Percentiles rank a stretch among this genome's conserved stretches.
Conservation (phyloP, 202 grass and related monocot genomes). For the Panicum hallii region DNA sequence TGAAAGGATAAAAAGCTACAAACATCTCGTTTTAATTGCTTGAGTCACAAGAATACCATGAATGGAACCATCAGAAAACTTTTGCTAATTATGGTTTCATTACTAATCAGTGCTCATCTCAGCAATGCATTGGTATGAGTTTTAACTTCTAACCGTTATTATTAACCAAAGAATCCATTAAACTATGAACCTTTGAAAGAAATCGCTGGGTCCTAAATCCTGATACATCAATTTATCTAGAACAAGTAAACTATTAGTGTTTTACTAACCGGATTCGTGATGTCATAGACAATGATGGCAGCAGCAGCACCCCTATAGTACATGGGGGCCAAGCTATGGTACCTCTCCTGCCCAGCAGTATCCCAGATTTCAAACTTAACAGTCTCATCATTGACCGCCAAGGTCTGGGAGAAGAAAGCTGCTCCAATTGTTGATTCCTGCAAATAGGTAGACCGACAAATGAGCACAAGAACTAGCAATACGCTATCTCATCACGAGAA, state of each 20-base stretch:
- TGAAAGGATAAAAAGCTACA: slow-evolving; percentile 6
- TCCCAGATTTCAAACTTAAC: slow-evolving; percentile 99
- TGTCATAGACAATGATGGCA: slow-evolving; percentile 95
- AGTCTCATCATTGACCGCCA: slow-evolving; percentile 85
- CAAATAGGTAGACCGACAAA: slow-evolving; percentile 35
- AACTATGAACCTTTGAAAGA: slow-evolving; percentile 24
- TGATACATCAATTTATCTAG: slow-evolving; percentile 4
- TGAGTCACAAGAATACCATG: neutral
- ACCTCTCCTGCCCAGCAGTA: slow-evolving; percentile 98
- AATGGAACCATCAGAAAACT: slow-evolving; percentile 27
- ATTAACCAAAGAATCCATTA: neutral
- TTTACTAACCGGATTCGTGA: slow-evolving; percentile 86
- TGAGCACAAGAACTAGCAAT: slow-evolving; percentile 6
- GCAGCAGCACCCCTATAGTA: slow-evolving; percentile 98
- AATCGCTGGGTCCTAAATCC: slow-evolving; percentile 10
- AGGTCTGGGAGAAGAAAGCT: slow-evolving; percentile 91
- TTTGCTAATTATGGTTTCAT: slow-evolving; percentile 29
- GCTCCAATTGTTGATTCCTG: slow-evolving; percentile 98
- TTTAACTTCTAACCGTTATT: slow-evolving; percentile 8
- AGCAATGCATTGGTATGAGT: neutral
- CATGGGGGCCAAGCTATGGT: slow-evolving; percentile 99
- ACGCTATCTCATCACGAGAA: neutral
- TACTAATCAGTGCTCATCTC: neutral
- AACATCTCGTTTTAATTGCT: neutral
- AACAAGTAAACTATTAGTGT: slow-evolving; percentile 35